Evolutionary conservation across 441 rosid genomes (phyloP), one percentile per base, ranked within the genome.

Genomic region (Gossypium gossypioides): DNA sequence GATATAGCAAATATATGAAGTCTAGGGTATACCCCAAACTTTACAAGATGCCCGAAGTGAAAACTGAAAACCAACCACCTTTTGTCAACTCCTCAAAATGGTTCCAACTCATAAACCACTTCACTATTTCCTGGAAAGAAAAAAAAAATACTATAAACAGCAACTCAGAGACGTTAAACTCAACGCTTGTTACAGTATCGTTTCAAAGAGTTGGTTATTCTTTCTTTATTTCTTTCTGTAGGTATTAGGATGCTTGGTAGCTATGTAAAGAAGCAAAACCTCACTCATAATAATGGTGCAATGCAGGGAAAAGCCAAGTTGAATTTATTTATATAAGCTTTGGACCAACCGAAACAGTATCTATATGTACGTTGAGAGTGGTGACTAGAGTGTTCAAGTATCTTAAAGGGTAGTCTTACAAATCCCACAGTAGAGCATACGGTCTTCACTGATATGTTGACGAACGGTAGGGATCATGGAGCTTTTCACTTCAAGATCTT

Each of bases 401-500:
- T 58, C 37, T 58, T 24, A 58, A 13, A 58, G 13, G 25, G 32
- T 3, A 56, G 62, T 24, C 62, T 27, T n/a, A 59, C 68, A 63
- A 63, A 4, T 37, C 25, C 27, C 68, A 19, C 4, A 3, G 16
- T 42, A 22, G 27, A 21, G 29, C 27, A 2, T 15, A 63, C 68
- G 0, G 37, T 24, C 1, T 66, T 42, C 24, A 67, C 40, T 25
- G 59, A 68, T 25, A 25, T 2, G 16, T 3, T 22, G 37, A 15
- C 27, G 16, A 27, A 68, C 1, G 2, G 60, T 25, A 6, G 60
- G n/a, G 5, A 27, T 9, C 32, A 22, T 46, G 9, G 44, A 59
- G 59, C 55, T 71, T 73, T 73, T 91, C 87, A 94, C 82, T 89
- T 87, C 78, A 86, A 86, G 82, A 91, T 79, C 81, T 88, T 89